Base-by-base conservation (phyloP, 2,329 filamentous ascomycete species). In the Diplodia corticola region DNA sequence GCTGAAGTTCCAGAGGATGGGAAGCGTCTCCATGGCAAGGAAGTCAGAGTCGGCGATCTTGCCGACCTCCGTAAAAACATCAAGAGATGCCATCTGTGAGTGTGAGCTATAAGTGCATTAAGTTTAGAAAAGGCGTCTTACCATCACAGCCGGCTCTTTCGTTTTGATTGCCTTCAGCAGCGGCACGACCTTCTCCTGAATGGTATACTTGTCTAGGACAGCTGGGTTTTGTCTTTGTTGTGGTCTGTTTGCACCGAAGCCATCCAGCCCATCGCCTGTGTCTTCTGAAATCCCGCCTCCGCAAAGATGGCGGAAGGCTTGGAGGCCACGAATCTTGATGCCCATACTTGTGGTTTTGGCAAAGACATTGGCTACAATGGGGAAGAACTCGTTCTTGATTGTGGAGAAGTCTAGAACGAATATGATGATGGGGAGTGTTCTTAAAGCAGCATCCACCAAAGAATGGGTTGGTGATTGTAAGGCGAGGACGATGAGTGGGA, bases 171-270 rank as follows among this genome's bases (percentile, higher is more conserved):
- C 93, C 73, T 91, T 93, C 68, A 99, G 84, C 4, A 98, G 81
- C 0, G 95, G 95, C 0, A 98, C 86, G 37, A 99, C 91, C 81
- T 97, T 98, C 76, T 99, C 95, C 76, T 99, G 95, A 80, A 99
- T 94, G 0, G 95, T 98, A 74, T 95, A 98, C 77, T 98, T 98
- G 80, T 99, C 95, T 30, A 99, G 82, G 3, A 94, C 93, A 1
- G 88, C 92, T 0, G 90, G 90, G 0, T 86, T 90, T 3, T 85
- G 86, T 2, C 84, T 81, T 74, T 89, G 89, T 67, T 86, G 84
- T 73, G 85, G 73, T 72, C 85, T 81, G 63, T 81, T 76, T 70
- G 85, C 78, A 49, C 74, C 75, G 48, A 93, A 82, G 0, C 92
- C 93, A 70, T 92, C 89, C 2, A 97, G 83, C 4, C 92, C 93